Base-by-base conservation (phyloP, 1,284 basidiomycete genomes). In the Sporisorium graminicola region DNA sequence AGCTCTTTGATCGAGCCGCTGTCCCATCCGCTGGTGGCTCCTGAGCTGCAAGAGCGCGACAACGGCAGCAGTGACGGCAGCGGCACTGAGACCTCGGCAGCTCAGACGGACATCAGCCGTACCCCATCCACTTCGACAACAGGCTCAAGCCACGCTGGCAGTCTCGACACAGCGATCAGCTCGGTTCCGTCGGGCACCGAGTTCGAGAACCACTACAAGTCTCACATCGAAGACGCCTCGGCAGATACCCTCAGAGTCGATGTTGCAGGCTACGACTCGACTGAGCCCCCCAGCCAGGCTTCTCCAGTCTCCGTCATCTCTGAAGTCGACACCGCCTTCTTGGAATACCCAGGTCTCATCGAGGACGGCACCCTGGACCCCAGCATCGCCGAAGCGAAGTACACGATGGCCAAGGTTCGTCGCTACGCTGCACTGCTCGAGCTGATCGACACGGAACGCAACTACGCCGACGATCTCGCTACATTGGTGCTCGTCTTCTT, bases 401-500 rank as follows among this genome's bases (percentile, higher is more conserved):
- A 50, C 49, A 60, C 63, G 7, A 65, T 52, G 1, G 66, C 75
- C 47, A 72, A 74, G 20, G 42, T 81, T 16, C 71, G 78, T 24
- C 64, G 79, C 7, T 79, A 79, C 35, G 73, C 79, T 18, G 79
- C 83, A 1, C 58, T 85, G n/a, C 51, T 84, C 27, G 84, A 85
- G 54, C 71, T 85, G 18, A 69, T 81, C 37, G 82, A 84, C 59
- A 85, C 84, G 4, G 84, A 85, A 42, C 74, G 75, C 29, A 80
- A 79, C 60, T 85, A 85, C 33, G 79, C 80, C 22, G 77, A 81
- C n/a, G 84, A 85, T 44, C 71, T 85, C 5, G 74, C 75, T 9
- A 63, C 79, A 27, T 58, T 85, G 24, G 78, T 84, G 8, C 57
- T 78, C 27, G 81, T 85, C 56, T 85, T 82, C 63, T 84, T 85